Evolutionary conservation across 2,329 filamentous ascomycete species (phyloP), one percentile per base, ranked within the genome.

Genomic region (Pseudogymnoascus sp.): DNA sequence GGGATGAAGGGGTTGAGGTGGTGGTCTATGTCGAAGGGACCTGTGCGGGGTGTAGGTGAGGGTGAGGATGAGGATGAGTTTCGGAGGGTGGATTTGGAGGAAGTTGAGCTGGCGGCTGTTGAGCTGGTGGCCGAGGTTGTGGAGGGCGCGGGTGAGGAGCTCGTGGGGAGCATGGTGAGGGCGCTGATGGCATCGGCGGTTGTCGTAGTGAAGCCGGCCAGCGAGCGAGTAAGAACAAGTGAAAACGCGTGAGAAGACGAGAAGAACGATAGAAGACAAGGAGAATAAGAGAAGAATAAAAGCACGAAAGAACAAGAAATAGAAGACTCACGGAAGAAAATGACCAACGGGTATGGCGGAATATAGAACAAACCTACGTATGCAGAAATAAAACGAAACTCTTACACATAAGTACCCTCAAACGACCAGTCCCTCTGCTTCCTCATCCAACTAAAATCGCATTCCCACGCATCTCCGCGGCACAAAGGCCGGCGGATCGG

Each of bases 21-120:
- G n/a, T 75, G 76, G 78, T 96, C 92, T 65, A 96, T 82, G 74
- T 94, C 84, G 74, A 95, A 85, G 69, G 87, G 79, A 76, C 79
- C 81, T 35, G 68, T 18, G 13, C 59, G 59, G 29, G 27, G 13
- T 55, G 45, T 25, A 1, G 45, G 45, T 12, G 42, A 31, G 2
- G 2, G 42, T 27, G 45, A 25, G 21, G 21, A 10, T 31, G 21
- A 12, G 8, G 27, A 15, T 8, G 42, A 13, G 5, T 12, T 5
- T 29, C 25, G 45, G 45, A 27, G 45, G 10, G 48, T 58, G 4
- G 48, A 1, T 58, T 58, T 15, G 1, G 31, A 58, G 36, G 36
- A 39, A n/a, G 8, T 39, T 8, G 36, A 39, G 36, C 36, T 39
- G 36, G 36, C n/a, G 12, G 48, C 31, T 8, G 48, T 21, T 7